Conservation (phyloP, 768 basidiomycete genomes). For the Pisolithus microcarpus region DNA sequence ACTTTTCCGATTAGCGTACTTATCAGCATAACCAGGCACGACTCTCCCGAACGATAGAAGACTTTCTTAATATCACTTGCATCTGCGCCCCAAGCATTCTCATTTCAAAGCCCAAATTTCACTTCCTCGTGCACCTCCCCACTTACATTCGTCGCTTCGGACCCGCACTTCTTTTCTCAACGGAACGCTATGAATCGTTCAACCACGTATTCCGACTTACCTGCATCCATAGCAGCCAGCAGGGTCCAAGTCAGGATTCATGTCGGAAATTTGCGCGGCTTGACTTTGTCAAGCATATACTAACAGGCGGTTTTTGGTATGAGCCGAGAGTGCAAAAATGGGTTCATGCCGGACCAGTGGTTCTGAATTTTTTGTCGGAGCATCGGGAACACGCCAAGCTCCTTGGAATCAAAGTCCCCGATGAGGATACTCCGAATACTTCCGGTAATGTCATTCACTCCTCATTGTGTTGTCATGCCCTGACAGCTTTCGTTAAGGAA, state of each 20-base stretch:
- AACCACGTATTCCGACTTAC: slow-evolving; percentile 19
- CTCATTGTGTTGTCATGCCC: too few species aligned
- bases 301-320: slow-evolving; percentile 9
- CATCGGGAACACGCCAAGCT: too few species aligned
- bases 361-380: too few species aligned
- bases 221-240: slow-evolving; percentile 23
- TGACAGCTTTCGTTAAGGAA: too few species aligned
- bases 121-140: slow-evolving; percentile 24
- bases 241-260: slow-evolving; percentile 23
- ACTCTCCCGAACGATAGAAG: slow-evolving; percentile 12
- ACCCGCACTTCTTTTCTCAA: slow-evolving; percentile 23
- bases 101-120: slow-evolving; percentile 25
- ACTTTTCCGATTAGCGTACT: too few species aligned
- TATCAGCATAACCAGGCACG: too few species aligned
- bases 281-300: slow-evolving; percentile 12
- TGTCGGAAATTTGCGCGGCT: slow-evolving; percentile 8
- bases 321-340: not conserved
- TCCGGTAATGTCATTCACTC: too few species aligned
- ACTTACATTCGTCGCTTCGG: slow-evolving; percentile 22
- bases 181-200: slow-evolving; percentile 24
- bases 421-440: too few species aligned
- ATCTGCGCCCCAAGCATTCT: slow-evolving; percentile 21
- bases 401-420: too few species aligned
- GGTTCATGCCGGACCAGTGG: not conserved
- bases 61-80: slow-evolving; percentile 14